phyloP scores from a whole-genome alignment of 495 filamentous ascomycete genomes.

The Pyrenula aspistea region DNA sequence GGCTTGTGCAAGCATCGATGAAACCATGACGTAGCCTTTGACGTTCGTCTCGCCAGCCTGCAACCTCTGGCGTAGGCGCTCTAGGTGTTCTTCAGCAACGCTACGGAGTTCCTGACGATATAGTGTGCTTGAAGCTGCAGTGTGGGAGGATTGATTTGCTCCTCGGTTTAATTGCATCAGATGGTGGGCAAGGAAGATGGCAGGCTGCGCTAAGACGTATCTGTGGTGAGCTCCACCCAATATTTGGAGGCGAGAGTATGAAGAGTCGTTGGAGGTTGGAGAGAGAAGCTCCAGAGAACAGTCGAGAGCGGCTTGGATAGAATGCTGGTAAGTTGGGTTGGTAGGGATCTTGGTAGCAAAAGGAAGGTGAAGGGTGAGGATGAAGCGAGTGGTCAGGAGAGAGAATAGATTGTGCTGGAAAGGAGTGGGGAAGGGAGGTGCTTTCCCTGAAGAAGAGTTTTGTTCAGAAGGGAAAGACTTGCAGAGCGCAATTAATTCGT shows the following conservation, averaged over 20 bases:
- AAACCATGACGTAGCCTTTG: slow-evolving; percentile 24
- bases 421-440: neutral
- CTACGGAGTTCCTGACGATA: neutral
- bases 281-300: neutral
- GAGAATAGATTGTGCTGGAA: slow-evolving; percentile 13
- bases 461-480: slow-evolving; percentile 8
- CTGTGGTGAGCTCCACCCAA: neutral
- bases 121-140: neutral
- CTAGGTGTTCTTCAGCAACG: slow-evolving; percentile 13
- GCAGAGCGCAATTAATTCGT: slow-evolving; percentile 14
- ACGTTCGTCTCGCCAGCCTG: slow-evolving; percentile 27
- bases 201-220: neutral
- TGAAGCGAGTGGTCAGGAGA: slow-evolving; percentile 21
- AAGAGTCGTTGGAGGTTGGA: neutral
- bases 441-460: neutral
- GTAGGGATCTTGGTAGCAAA: slow-evolving; percentile 20
- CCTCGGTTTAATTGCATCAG: neutral
- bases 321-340: slow-evolving; percentile 9
- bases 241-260: neutral
- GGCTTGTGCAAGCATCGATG: slow-evolving; percentile 21
- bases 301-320: neutral
- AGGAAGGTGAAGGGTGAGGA: slow-evolving; percentile 24
- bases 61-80: slow-evolving; percentile 16
- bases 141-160: neutral
- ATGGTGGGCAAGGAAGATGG: neutral